Percentiles rank a stretch among this genome's conserved stretches.
Evolutionary conservation across 495 filamentous ascomycete genomes (phyloP).

Genomic region (Margaritispora aquatica): DNA sequence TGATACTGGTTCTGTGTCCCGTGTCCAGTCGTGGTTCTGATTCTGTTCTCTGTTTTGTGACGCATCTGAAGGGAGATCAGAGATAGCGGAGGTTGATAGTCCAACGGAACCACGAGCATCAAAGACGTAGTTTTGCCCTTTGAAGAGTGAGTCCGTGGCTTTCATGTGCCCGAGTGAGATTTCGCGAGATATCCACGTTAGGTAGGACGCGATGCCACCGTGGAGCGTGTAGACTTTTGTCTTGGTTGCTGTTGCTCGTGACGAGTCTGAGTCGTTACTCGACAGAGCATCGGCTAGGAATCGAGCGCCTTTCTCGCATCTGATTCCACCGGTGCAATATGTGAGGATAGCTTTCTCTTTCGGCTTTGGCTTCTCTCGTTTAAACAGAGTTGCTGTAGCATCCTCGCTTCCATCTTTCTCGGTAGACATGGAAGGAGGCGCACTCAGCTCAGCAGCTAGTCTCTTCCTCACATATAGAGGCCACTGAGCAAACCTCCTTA

Average conservation of each 20-base stretch:
- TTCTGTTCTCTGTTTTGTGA: no score
- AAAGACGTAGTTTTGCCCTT: slow-evolving; percentile 25
- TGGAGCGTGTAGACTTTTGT: slow-evolving; percentile 19
- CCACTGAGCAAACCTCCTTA: slow-evolving; percentile 24
- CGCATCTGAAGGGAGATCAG: no score
- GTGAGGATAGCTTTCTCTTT: slow-evolving; percentile 18
- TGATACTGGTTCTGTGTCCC: slow-evolving; percentile 12
- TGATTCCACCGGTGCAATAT: slow-evolving; percentile 24
- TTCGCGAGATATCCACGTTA: slow-evolving; percentile 24
- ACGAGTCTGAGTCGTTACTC: not conserved
- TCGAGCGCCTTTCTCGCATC: slow-evolving; percentile 24
- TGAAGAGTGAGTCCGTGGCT: slow-evolving; percentile 18
- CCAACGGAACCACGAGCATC: slow-evolving; percentile 22
- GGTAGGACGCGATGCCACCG: slow-evolving; percentile 23
- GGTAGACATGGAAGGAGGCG: not conserved
- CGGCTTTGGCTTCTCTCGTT: not conserved
- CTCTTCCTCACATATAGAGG: slow-evolving; percentile 18
- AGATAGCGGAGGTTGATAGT: not conserved
- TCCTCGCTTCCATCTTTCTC: not conserved
- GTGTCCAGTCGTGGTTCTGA: not conserved
- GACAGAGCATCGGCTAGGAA: slow-evolving; percentile 18
- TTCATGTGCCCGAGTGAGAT: slow-evolving; percentile 14
- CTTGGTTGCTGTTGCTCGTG: not conserved
- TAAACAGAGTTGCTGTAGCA: no score
- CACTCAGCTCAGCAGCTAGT: not conserved